Evolutionary conservation across 225 moss, liverwort and hornwort species (phyloP), one percentile per base, ranked within the genome.

Genomic region (Sphagnum contortum): DNA sequence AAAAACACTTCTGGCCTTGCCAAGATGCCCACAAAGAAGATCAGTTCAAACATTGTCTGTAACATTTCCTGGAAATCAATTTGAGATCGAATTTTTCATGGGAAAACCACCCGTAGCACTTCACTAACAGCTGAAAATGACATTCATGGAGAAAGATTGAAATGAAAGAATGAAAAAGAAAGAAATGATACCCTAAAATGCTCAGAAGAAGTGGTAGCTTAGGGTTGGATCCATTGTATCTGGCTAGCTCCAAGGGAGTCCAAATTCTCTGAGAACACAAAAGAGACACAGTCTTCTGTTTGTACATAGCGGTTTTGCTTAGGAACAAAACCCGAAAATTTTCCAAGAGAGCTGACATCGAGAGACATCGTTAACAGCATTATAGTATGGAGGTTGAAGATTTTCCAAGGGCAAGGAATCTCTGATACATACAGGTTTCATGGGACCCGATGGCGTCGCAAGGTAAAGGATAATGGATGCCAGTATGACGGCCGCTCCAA

Each of bases 1-100:
- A 78, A 98, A 91, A 64, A 98, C 98, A 72, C 78, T 98, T 77
- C 95, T 96, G 80, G 66, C 79, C 76, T 84, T 79, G 73, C 74
- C 69, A 55, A 55, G 50, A 69, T 65, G 74, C 66, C 76, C 69
- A 76, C 44, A 59, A 46, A 71, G 45, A 9, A 56, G 46, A 45
- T 10, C 44, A 61, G 4, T 44, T 8, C 9, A 3, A 59, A 45
- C 48, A 50, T 57, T 5, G 9, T 2, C 9, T 3, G 47, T 10
- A 6, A 60, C 47, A 47, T 63, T 8, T 48, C 7, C 9, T 9
- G 11, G 44, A 7, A 63, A 6, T 48, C 7, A 9, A 5, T 52
- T 9, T 5, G 52, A 52, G 6, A 52, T 9, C 6, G 52, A 9
- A 52, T 6, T 52, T 50, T 7, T 53, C 14, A 50, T 14, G 5